phyloP scores from a whole-genome alignment of 2,329 filamentous ascomycete genomes.

The Coniochaeta prunicola region DNA sequence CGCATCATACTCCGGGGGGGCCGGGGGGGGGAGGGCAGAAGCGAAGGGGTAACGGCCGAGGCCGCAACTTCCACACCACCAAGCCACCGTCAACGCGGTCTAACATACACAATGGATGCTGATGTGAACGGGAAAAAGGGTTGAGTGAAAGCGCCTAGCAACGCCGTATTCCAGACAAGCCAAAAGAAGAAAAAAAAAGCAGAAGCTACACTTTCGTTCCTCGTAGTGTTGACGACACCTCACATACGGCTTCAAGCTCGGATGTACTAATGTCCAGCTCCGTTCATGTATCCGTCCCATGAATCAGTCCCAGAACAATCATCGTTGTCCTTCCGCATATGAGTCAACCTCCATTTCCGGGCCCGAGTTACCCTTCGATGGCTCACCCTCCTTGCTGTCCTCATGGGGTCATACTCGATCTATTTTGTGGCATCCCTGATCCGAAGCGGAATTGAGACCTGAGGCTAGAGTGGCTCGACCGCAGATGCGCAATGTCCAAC shows the following conservation, averaged over 20 bases:
- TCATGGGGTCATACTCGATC: too few relatives aligned
- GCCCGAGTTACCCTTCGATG: too few relatives aligned
- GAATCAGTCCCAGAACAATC: too few relatives aligned
- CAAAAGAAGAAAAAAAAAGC: too few relatives aligned
- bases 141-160: background rate
- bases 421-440: too few relatives aligned
- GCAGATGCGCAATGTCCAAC: background rate
- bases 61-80: background rate
- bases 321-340: background rate
- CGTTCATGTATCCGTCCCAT: background rate
- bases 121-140: too few relatives aligned
- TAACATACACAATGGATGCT: background rate
- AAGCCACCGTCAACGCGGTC: background rate
- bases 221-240: slow-evolving; percentile 16
- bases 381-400: too few relatives aligned
- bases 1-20: background rate
- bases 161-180: background rate
- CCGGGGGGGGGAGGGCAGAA: too few relatives aligned
- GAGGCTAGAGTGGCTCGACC: background rate
- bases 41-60: background rate
- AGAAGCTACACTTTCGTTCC: slow-evolving; percentile 1
- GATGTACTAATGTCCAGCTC: background rate
- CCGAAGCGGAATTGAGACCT: too few relatives aligned
- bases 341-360: background rate
- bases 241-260: background rate